Evolutionary conservation across 192 early-diverging fungal species (phyloP).

Genomic region (Kappamyces sp.): DNA sequence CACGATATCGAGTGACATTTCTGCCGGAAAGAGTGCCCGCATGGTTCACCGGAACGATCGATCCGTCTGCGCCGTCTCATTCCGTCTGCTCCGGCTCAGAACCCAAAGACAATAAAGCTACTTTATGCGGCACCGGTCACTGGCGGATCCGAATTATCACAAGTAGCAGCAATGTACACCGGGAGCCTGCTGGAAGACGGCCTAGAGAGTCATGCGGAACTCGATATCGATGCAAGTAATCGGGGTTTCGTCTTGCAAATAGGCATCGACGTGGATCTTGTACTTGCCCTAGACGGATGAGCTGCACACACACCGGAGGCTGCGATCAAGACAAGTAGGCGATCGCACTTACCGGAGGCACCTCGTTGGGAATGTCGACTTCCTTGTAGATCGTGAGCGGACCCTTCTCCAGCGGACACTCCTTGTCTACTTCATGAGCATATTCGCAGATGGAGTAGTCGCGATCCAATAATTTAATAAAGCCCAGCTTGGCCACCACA

Average conservation of each 20-base stretch:
- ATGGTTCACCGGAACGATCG: no score
- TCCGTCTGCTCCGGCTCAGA: no score
- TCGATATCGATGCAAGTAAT: conserved; percentile 30
- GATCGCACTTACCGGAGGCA: conserved; percentile 35
- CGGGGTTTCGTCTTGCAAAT: conserved; percentile 19
- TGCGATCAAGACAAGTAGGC: background rate
- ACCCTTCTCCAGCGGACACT: conserved; percentile 48
- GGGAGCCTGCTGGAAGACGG: no score
- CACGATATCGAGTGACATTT: no score
- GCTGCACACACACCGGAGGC: background rate
- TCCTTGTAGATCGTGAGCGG: conserved; percentile 29
- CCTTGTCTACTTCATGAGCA: conserved; percentile 28
- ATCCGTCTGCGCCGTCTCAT: no score
- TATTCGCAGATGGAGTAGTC: conserved; percentile 39
- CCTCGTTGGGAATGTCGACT: conserved; percentile 39
- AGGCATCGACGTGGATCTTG: conserved; percentile 29
- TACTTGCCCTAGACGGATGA: conserved; percentile 30
- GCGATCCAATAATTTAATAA: conserved; percentile 43
- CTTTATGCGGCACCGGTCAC: no score
- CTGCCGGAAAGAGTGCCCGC: no score
- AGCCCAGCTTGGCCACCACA: conserved; percentile 40
- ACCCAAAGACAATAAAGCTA: no score
- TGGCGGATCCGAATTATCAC: no score
- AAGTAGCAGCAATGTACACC: no score
- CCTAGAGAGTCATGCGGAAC: conserved; percentile 20